Evolutionary conservation across 2,329 filamentous ascomycete species (phyloP).

Genomic region (Alternaria conjuncta): DNA sequence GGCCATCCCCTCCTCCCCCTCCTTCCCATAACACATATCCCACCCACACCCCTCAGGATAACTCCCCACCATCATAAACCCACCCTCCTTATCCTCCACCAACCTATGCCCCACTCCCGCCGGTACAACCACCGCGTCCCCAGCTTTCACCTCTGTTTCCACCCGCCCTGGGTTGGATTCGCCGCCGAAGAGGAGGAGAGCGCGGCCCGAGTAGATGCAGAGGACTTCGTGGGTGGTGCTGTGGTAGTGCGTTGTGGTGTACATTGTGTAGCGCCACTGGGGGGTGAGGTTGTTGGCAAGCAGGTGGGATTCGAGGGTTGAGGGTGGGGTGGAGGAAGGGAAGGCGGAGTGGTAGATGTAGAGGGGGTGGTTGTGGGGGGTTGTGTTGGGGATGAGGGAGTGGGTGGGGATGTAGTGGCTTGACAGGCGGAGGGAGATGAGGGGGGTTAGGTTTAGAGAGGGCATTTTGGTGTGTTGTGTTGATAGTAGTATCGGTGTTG

Average conservation of each 20-base stretch:
- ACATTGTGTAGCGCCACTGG: conserved; percentile 75
- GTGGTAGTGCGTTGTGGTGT: conserved; percentile 70
- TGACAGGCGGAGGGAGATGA: conserved; percentile 62
- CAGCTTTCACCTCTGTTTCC: conserved; percentile 62
- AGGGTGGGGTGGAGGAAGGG: conserved; percentile 50
- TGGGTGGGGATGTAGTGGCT: conserved; percentile 66
- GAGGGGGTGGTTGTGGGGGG: conserved; percentile 67
- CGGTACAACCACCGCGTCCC: conserved; percentile 70
- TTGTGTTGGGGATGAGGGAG: conserved; percentile 67
- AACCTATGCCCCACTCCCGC: conserved; percentile 70
- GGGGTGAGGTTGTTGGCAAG: conserved; percentile 59
- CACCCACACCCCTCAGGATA: conserved; percentile 66
- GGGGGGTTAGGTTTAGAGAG: conserved; percentile 48
- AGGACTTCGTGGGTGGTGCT: conserved; percentile 72
- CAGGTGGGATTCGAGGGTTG: conserved; percentile 64
- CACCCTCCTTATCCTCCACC: conserved; percentile 61
- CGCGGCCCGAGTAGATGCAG: conserved; percentile 63
- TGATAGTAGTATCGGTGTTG: too few species aligned
- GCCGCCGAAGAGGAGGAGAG: conserved; percentile 70
- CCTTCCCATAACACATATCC: conserved; percentile 73
- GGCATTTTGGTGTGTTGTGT: conserved; percentile 8
- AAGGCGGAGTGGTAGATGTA: conserved; percentile 71
- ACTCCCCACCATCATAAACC: conserved; percentile 71
- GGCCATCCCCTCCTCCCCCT: conserved; percentile 62
- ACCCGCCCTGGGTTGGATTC: conserved; percentile 65